Percentiles rank a stretch among this genome's conserved stretches.
phyloP scores from a whole-genome alignment of 1,139 yeast genomes.

The Taiozyma sp. region DNA sequence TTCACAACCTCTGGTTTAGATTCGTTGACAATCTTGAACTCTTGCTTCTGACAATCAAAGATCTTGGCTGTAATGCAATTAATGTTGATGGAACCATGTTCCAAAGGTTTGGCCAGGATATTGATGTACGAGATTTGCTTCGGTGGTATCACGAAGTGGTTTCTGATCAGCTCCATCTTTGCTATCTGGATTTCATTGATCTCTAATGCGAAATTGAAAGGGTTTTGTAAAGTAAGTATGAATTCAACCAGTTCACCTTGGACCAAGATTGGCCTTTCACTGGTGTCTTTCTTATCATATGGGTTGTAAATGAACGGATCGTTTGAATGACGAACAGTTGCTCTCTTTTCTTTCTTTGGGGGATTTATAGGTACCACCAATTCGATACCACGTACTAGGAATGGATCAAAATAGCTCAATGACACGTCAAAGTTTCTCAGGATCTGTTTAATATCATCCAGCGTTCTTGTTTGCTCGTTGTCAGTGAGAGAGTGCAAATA shows the following conservation, averaged over 20 bases:
- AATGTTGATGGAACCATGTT: slow-evolving; percentile 37
- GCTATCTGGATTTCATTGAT: slow-evolving; percentile 48
- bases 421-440: slow-evolving; percentile 20
- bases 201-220: slow-evolving; percentile 72
- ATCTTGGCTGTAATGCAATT: slow-evolving; percentile 42
- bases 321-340: slow-evolving; percentile 8
- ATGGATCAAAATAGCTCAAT: slow-evolving; percentile 66
- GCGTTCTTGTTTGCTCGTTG: slow-evolving; percentile 41
- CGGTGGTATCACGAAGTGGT: slow-evolving; percentile 35
- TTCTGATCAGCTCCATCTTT: slow-evolving; percentile 27
- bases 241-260: slow-evolving; percentile 54
- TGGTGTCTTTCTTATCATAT: slow-evolving; percentile 17
- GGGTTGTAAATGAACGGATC: slow-evolving; percentile 36
- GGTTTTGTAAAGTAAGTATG: slow-evolving; percentile 64
- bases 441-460: slow-evolving; percentile 24
- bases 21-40: slow-evolving; percentile 29
- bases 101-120: slow-evolving; percentile 40
- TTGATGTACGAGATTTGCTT: slow-evolving; percentile 34
- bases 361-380: slow-evolving; percentile 26
- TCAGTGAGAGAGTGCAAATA: slow-evolving; percentile 46
- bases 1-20: slow-evolving; percentile 20
- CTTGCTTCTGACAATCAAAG: slow-evolving; percentile 36
- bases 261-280: slow-evolving; percentile 35
- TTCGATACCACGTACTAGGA: slow-evolving; percentile 49
- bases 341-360: slow-evolving; percentile 15